Evolutionary conservation across 441 rosid genomes (phyloP), one percentile per base, ranked within the genome.

Genomic region (Daphne laureola): DNA sequence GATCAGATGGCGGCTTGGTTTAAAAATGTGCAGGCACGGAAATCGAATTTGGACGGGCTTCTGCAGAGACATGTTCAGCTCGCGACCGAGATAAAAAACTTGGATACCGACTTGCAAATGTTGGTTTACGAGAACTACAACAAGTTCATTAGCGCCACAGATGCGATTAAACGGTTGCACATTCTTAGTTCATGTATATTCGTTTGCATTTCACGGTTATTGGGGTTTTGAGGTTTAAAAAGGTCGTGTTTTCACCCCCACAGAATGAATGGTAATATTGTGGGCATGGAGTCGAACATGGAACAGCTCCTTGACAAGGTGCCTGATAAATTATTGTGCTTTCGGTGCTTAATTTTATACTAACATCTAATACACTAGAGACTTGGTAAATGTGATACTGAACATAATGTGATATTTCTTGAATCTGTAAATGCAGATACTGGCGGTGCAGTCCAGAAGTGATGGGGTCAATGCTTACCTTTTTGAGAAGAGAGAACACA

Each of bases 31-130:
- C 69, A 93, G 97, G 82, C 75, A 25, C 87, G 81, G 53, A 90
- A 79, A 66, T 83, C 95, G 17, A 93, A 82, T 68, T 63, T 93
- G 73, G 97, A 87, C 71, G 87, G 80, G 67, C 85, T 93, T 67
- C 66, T 90, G 59, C 94, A 86, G 66, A 82, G 80, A 67, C 99
- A 93, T 61, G 99, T 93, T 31, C 85, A 82, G 64, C 90, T 90
- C 96, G 99, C 97, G 14, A 91, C 97, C 0, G 96, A 93, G 84
- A 90, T 93, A 18, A 93, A 93, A 65, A 93, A 93, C 79, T 85
- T 93, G 4, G 99, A 93, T 49, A 90, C 99, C 23, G 99, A 93
- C 72, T 77, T 93, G 79, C 99, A 93, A 72, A 93, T 87, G 96
- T 55, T 93, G 36, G 96, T 90, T 6, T 93, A 90, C 64, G 97